Evolutionary conservation across 257 asterid species (phyloP).

Genomic region (Solanum chilense): DNA sequence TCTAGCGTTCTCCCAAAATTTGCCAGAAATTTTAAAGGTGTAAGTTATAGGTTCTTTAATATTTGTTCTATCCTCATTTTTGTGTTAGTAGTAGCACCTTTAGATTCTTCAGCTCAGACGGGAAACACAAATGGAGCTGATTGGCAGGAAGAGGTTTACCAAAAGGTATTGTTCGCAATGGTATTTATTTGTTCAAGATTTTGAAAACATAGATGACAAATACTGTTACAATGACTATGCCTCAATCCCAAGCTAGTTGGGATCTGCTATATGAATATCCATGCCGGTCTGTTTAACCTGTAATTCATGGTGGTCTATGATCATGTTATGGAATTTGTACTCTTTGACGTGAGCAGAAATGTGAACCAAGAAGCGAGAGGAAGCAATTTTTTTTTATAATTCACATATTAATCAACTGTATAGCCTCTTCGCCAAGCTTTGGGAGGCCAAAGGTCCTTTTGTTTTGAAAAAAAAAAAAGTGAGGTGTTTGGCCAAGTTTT

Average conservation of each 20-base stretch:
- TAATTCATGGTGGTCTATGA: not conserved
- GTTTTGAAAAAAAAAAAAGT: not conserved
- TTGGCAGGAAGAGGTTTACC: constrained; percentile 87
- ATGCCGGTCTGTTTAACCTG: not conserved
- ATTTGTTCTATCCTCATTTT: not conserved
- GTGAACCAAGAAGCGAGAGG: not conserved
- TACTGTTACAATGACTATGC: not conserved
- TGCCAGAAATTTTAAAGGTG: no score
- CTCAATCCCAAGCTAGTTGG: not conserved
- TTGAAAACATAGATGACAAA: not conserved
- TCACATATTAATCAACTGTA: not conserved
- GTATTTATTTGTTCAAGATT: not conserved
- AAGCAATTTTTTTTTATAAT: not conserved
- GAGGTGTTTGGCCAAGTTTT: not conserved
- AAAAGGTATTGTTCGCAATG: constrained; percentile 28
- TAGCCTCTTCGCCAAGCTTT: not conserved
- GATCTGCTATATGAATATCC: not conserved
- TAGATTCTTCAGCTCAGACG: constrained; percentile 64
- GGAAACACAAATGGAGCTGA: constrained; percentile 57
- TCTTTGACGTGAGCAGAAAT: not conserved
- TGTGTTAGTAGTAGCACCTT: constrained; percentile 31
- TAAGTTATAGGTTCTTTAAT: no score
- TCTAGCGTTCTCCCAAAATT: no score
- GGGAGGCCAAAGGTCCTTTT: not conserved
- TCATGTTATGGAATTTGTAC: not conserved